Evolutionary conservation across 129 eudicot genomes (phyloP).

Genomic region (Tanacetum coccineum): DNA sequence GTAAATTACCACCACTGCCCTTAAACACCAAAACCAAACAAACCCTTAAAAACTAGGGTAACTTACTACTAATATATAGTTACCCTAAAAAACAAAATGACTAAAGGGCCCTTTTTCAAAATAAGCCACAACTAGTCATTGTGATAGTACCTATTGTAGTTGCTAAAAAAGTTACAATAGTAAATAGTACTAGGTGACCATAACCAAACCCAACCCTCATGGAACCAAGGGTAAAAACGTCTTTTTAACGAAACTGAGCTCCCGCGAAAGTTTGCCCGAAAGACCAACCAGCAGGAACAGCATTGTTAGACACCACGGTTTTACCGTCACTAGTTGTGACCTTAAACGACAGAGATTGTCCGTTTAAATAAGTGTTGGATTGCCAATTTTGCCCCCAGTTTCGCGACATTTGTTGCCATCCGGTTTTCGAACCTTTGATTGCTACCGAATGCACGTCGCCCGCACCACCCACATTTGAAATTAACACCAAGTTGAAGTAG

Average conservation of each 20-base stretch:
- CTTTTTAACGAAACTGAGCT: constrained; percentile 36
- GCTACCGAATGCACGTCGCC: constrained; percentile 56
- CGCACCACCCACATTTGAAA: constrained; percentile 54
- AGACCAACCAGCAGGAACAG: constrained; percentile 49
- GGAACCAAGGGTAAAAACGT: constrained; percentile 30
- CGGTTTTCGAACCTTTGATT: constrained; percentile 46
- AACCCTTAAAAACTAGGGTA: constrained; percentile 5
- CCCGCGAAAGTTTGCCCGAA: constrained; percentile 56
- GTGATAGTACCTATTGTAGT: constrained; percentile 25
- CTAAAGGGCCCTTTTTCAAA: constrained; percentile 32
- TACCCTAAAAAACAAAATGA: constrained; percentile 28
- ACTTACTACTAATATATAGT: constrained; percentile 2
- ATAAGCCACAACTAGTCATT: constrained; percentile 19
- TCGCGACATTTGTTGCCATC: constrained; percentile 62
- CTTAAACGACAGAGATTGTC: constrained; percentile 50
- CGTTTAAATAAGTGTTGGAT: constrained; percentile 49
- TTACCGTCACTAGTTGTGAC: constrained; percentile 63
- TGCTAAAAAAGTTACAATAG: constrained; percentile 31
- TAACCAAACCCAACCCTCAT: too few species aligned
- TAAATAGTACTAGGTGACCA: constrained; percentile 19
- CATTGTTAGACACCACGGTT: constrained; percentile 45
- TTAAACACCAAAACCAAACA: constrained; percentile 3
- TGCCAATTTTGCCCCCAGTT: constrained; percentile 80
- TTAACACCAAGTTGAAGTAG: constrained; percentile 49
- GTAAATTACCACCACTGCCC: constrained; percentile 51